Evolutionary conservation across 257 asterid species (phyloP).

Genomic region (Rehmannia glutinosa): DNA sequence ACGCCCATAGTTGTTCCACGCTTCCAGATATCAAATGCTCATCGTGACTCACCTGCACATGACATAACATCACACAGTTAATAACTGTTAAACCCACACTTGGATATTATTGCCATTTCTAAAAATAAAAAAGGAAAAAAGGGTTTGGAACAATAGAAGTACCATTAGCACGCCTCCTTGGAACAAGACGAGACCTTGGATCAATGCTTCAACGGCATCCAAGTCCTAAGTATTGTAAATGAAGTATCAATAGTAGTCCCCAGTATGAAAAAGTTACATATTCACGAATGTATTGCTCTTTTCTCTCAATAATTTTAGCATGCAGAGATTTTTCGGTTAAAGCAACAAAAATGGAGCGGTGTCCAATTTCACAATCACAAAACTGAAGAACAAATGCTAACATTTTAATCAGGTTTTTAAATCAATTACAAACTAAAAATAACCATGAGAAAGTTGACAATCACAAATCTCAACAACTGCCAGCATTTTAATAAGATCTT

Average conservation of each 20-base stretch:
- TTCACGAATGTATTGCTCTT: background rate
- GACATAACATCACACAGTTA: conserved; percentile 4
- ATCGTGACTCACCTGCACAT: conserved; percentile 87
- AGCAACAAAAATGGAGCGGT: background rate
- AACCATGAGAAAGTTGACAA: background rate
- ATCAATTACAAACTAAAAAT: background rate
- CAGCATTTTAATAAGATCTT: background rate
- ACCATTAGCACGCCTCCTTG: conserved; percentile 99
- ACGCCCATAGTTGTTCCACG: conserved; percentile 95
- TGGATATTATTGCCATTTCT: background rate
- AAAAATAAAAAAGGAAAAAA: background rate
- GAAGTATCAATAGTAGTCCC: background rate
- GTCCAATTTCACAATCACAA: no score
- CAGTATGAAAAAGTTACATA: background rate
- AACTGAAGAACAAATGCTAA: no score
- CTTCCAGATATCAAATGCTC: conserved; percentile 96
- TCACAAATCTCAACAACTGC: background rate
- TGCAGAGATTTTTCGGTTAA: background rate
- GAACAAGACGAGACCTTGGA: conserved; percentile 93
- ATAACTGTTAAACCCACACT: background rate
- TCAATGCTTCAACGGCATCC: conserved; percentile 97
- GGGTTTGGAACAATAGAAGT: conserved; percentile 12
- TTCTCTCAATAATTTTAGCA: background rate
- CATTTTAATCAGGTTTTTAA: background rate
- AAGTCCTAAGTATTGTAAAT: conserved; percentile 53